These are phyloP conservation scores for Solanum hybrid DNA, from an alignment of 305 asterid species.

Conservation along the genomic window DNA sequence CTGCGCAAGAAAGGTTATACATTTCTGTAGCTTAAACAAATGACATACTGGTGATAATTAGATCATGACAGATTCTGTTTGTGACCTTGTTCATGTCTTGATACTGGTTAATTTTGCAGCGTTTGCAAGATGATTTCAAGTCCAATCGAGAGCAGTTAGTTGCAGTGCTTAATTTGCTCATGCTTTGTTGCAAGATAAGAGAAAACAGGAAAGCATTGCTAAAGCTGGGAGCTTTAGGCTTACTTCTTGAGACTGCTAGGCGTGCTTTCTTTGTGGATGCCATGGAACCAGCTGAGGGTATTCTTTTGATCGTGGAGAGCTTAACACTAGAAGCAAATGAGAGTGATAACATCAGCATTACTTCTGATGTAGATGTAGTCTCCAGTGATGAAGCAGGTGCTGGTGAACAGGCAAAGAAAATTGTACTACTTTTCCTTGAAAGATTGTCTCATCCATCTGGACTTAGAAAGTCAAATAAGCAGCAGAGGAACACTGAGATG, in stretches of 20 bases:
- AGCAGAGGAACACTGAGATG: conserved; percentile 98
- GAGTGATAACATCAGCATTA: conserved; percentile 72
- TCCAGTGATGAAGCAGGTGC: conserved; percentile 83
- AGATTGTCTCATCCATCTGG: conserved; percentile 94
- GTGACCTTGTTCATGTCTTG: neutral
- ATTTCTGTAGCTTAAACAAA: neutral
- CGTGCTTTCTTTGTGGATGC: conserved; percentile 97
- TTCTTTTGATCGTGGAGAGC: conserved; percentile 86
- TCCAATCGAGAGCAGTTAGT: conserved; percentile 85
- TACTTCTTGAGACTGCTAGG: conserved; percentile 96
- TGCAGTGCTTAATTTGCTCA: conserved; percentile 83
- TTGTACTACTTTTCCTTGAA: conserved; percentile 90
- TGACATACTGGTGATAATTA: neutral
- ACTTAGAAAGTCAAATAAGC: conserved; percentile 81
- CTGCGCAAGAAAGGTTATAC: neutral
- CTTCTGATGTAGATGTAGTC: conserved; percentile 65
- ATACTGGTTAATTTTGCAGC: conserved; percentile 39
- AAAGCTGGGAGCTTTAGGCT: conserved; percentile 76
- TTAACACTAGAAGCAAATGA: conserved; percentile 96
- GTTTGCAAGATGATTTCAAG: conserved; percentile 85
- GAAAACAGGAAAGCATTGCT: conserved; percentile 81
- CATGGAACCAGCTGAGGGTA: conserved; percentile 99
- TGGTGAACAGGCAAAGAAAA: conserved; percentile 96
- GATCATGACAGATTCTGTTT: neutral
- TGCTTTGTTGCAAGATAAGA: conserved; percentile 95